Evolutionary conservation across 768 basidiomycete species (phyloP).

Genomic region (Sarcomyxa edulis): DNA sequence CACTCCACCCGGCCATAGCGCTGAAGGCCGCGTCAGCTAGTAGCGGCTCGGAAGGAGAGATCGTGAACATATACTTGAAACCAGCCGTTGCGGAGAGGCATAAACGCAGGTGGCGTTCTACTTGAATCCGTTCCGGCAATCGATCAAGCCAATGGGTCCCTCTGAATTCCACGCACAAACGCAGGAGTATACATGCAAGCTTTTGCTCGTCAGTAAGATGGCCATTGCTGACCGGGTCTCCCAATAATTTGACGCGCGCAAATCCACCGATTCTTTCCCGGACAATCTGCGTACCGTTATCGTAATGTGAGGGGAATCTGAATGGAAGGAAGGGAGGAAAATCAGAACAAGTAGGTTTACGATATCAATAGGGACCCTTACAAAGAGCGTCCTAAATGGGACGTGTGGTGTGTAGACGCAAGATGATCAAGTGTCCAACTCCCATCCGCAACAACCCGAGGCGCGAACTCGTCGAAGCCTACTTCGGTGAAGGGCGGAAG

Average conservation of each 20-base stretch:
- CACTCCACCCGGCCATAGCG: too few species aligned
- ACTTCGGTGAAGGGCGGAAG: slow-evolving; percentile 13
- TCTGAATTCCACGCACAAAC: slow-evolving; percentile 23
- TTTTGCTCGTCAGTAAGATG: slow-evolving; percentile 10
- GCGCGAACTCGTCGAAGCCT: slow-evolving; percentile 16
- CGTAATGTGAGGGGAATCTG: slow-evolving; percentile 1
- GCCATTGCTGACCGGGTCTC: background rate
- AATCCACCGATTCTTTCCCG: slow-evolving; percentile 8
- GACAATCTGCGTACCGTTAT: slow-evolving; percentile 3
- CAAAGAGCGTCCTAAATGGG: slow-evolving; percentile 21
- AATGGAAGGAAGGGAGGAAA: background rate
- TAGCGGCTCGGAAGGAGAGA: slow-evolving; percentile 21
- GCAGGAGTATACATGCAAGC: slow-evolving; percentile 18
- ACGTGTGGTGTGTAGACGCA: slow-evolving; percentile 11
- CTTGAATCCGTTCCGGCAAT: slow-evolving; percentile 17
- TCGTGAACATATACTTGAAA: slow-evolving; percentile 17
- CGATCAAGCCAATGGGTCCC: slow-evolving; percentile 10
- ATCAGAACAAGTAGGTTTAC: background rate
- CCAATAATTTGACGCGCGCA: slow-evolving; percentile 12
- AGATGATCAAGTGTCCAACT: slow-evolving; percentile 11
- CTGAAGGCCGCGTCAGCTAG: slow-evolving; percentile 22
- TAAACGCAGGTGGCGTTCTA: slow-evolving; percentile 26
- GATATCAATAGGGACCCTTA: slow-evolving; percentile 13
- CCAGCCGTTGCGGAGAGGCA: slow-evolving; percentile 14
- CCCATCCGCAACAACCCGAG: slow-evolving; percentile 1